Conservation (phyloP, 2,329 filamentous ascomycete genomes). For the Huntiella moniliformis region DNA sequence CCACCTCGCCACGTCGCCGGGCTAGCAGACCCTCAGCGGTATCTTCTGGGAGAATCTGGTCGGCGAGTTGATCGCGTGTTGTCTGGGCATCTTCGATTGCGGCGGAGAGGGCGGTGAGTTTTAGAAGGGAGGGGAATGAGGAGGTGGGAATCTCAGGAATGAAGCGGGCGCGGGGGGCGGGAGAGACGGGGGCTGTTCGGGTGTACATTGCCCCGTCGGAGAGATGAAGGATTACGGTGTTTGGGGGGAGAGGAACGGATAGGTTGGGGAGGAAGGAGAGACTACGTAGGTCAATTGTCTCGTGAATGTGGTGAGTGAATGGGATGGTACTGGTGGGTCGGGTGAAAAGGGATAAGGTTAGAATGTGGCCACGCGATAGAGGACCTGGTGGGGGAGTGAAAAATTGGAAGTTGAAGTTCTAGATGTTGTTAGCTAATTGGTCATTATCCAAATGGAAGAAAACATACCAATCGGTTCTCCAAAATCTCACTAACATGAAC, state of each 20-base stretch:
- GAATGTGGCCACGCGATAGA: constrained; percentile 44
- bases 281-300: constrained; percentile 49
- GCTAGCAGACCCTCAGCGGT: constrained; percentile 21
- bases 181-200: constrained; percentile 26
- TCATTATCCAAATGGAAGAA: background rate
- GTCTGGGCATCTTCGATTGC: constrained; percentile 78
- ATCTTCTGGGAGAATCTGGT: constrained; percentile 46
- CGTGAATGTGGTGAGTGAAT: constrained; percentile 48
- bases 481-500: constrained; percentile 80
- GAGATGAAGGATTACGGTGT: constrained; percentile 72
- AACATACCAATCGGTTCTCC: constrained; percentile 47
- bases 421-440: constrained; percentile 5
- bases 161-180: constrained; percentile 27
- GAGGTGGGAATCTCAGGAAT: constrained; percentile 41
- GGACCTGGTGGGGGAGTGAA: constrained; percentile 50
- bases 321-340: constrained; percentile 30
- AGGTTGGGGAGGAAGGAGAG: constrained; percentile 66
- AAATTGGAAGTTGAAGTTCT: constrained; percentile 75
- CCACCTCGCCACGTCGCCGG: constrained; percentile 28
- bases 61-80: constrained; percentile 52
- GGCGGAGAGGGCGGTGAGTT: constrained; percentile 69
- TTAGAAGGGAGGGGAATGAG: constrained; percentile 76
- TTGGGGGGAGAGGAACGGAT: constrained; percentile 52
- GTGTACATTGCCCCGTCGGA: constrained; percentile 68
- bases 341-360: constrained; percentile 61